Conservation (phyloP, 139 green algal species). For the Picochlorum sp. region DNA sequence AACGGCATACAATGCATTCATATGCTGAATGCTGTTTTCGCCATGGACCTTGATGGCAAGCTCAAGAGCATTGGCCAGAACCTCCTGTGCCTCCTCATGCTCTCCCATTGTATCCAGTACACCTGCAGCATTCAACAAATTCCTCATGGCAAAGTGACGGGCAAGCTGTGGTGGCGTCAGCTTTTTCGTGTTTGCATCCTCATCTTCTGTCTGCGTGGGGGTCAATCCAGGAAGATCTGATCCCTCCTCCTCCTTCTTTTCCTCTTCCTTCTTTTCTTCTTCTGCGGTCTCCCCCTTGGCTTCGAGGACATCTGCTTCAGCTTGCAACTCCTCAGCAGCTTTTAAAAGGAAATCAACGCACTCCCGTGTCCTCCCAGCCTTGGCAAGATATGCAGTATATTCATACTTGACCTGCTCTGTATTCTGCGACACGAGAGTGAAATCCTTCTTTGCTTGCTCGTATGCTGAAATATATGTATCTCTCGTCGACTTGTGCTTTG, state of each 20-base stretch:
- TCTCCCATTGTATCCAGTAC: conserved; percentile 23
- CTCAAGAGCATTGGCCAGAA: conserved; percentile 13
- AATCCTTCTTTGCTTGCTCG: conserved; percentile 13
- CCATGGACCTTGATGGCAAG: conserved; percentile 15
- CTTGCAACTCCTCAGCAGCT: conserved; percentile 9
- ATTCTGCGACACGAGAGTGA: conserved; percentile 10
- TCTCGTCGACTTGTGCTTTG: conserved; percentile 6
- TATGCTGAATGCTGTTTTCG: conserved; percentile 14
- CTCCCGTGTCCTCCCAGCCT: conserved; percentile 10
- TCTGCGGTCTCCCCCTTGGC: background rate
- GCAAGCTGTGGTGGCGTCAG: conserved; percentile 7
- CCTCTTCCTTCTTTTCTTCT: conserved; percentile 6
- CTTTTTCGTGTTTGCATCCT: background rate
- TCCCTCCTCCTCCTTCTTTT: background rate
- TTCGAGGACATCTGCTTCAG: background rate
- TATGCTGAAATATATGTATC: conserved; percentile 14
- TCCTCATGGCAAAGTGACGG: conserved; percentile 26
- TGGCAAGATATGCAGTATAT: conserved; percentile 17
- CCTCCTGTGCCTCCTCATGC: conserved; percentile 10
- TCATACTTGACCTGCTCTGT: conserved; percentile 33
- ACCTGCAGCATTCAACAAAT: conserved; percentile 28
- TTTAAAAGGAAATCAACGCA: conserved; percentile 14
- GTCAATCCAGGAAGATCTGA: background rate
- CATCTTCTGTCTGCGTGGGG: conserved; percentile 1
- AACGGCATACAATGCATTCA: conserved; percentile 30